phyloP scores from a whole-genome alignment of 345 rosid species.

The Nephelium lappaceum region DNA sequence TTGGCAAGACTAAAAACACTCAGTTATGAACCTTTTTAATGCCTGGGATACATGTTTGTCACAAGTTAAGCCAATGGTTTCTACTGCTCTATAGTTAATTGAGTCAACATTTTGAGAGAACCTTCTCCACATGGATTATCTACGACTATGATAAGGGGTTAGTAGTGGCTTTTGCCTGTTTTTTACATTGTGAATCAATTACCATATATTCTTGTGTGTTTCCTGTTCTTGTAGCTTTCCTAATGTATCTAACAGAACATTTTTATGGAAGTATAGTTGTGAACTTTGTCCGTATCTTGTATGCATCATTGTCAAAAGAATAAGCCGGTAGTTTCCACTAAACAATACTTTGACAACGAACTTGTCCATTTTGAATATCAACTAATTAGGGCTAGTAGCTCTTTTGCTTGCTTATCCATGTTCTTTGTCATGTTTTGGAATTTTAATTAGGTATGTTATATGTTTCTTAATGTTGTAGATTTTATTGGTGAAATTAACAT shows the following conservation, averaged over 20 bases:
- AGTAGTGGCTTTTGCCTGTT: background rate
- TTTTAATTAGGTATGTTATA: background rate
- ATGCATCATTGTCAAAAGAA: background rate
- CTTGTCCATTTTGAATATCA: background rate
- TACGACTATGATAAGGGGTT: background rate
- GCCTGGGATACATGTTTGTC: background rate
- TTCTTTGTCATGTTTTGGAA: background rate
- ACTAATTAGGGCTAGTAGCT: background rate
- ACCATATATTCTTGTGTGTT: background rate
- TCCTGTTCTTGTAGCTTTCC: background rate
- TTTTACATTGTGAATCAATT: background rate
- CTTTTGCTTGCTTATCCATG: background rate
- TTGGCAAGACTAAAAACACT: conserved; percentile 3
- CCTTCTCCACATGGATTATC: background rate
- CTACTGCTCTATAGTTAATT: background rate
- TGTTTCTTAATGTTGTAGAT: background rate
- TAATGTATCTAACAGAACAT: background rate
- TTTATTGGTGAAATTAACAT: background rate
- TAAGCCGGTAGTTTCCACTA: background rate
- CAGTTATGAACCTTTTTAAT: background rate
- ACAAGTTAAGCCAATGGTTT: background rate
- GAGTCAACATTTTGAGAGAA: background rate
- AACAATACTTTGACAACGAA: background rate
- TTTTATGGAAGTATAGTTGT: background rate
- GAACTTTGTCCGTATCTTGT: background rate